Percentiles rank a stretch among this genome's conserved stretches.
These are phyloP conservation scores for Aspergillus leporis DNA, from an alignment of 495 filamentous ascomycete genomes.

Conservation along the genomic window DNA sequence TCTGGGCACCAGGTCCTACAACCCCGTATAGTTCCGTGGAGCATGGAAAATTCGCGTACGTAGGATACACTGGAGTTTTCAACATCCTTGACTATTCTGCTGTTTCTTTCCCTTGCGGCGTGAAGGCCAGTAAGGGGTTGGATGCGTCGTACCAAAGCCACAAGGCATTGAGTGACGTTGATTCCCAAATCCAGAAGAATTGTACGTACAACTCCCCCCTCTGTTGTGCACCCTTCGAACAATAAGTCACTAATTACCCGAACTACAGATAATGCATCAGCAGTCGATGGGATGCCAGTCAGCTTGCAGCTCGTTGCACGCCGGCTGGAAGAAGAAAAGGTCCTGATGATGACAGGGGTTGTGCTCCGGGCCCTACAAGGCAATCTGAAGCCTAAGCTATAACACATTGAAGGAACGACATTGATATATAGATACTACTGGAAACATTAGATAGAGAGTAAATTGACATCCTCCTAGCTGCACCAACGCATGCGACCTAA, in stretches of 20 bases:
- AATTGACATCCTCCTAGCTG: too few relatives aligned
- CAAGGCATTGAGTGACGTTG: constrained; percentile 6
- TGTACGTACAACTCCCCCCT: not conserved
- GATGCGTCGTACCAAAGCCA: not conserved
- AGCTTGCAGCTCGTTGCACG: constrained; percentile 46
- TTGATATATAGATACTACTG: too few relatives aligned
- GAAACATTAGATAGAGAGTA: too few relatives aligned
- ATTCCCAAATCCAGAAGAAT: not conserved
- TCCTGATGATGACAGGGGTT: constrained; percentile 22
- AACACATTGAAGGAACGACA: not conserved
- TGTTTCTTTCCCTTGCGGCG: constrained; percentile 19
- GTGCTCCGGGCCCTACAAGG: not conserved
- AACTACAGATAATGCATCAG: constrained; percentile 4
- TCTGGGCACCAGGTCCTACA: constrained; percentile 8
- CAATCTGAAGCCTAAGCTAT: not conserved
- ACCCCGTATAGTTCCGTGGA: constrained; percentile 20
- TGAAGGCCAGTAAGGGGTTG: constrained; percentile 6
- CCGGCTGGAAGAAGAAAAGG: constrained; percentile 49
- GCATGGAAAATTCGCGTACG: constrained; percentile 19
- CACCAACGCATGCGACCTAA: too few relatives aligned
- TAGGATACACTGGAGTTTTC: constrained; percentile 21
- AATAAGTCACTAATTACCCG: not conserved
- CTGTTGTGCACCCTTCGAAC: not conserved
- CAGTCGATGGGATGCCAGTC: constrained; percentile 33
- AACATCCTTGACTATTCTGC: constrained; percentile 24